phyloP scores from a whole-genome alignment of 352 stramenopile genomes.

The Phytophthora nicotianae region DNA sequence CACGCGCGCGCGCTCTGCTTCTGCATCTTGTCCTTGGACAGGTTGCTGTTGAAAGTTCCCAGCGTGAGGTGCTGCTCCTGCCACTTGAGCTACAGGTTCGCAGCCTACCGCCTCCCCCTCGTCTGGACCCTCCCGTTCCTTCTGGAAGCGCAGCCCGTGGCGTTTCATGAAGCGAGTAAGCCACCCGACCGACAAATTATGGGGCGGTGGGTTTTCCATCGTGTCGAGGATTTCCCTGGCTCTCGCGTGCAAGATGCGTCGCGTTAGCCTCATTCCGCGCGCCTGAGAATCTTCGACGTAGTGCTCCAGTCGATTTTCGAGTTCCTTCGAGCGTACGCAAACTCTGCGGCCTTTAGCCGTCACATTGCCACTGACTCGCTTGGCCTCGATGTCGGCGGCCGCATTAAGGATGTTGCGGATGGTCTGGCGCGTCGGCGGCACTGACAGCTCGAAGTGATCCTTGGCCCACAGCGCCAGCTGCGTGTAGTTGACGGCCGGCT shows the following conservation, averaged over 20 bases:
- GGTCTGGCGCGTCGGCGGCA: slow-evolving; percentile 22
- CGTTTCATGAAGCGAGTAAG: slow-evolving; percentile 35
- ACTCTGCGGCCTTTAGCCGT: slow-evolving; percentile 14
- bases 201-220: slow-evolving; percentile 19
- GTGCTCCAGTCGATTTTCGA: slow-evolving; percentile 20
- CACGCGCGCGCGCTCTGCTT: slow-evolving; percentile 9
- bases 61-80: background rate
- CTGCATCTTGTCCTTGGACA: background rate
- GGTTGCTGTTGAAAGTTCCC: background rate
- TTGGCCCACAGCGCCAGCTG: slow-evolving; percentile 32
- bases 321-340: slow-evolving; percentile 24
- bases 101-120: background rate
- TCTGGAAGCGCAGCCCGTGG: slow-evolving; percentile 27
- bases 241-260: slow-evolving; percentile 11
- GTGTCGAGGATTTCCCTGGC: slow-evolving; percentile 25
- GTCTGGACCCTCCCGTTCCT: slow-evolving; percentile 5
- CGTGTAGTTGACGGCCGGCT: slow-evolving; percentile 18
- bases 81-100: background rate
- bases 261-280: slow-evolving; percentile 13
- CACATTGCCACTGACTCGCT: slow-evolving; percentile 9
- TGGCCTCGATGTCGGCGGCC: slow-evolving; percentile 24
- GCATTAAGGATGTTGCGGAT: slow-evolving; percentile 27
- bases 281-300: slow-evolving; percentile 13
- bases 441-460: slow-evolving; percentile 21
- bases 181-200: slow-evolving; percentile 31